Conservation (phyloP, 306 rosid species). For the Ormosia semicastrata region DNA sequence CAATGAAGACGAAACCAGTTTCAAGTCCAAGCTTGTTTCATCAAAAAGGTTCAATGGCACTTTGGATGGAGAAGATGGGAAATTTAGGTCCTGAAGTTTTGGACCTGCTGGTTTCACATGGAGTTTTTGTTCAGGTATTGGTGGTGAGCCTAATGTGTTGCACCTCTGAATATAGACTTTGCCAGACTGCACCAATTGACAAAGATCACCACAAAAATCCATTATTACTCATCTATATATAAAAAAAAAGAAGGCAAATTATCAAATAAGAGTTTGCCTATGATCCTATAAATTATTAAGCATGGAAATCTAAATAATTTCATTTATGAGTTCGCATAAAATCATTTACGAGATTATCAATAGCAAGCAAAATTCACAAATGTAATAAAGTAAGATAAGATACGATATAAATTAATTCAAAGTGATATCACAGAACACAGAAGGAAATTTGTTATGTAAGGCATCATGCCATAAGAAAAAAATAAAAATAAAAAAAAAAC, state of each 20-base stretch:
- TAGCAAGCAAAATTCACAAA: not conserved
- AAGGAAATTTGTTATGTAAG: not conserved
- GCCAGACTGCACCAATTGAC: constrained; percentile 69
- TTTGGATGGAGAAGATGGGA: constrained; percentile 64
- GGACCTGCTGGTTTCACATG: constrained; percentile 45
- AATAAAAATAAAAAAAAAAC: not conserved
- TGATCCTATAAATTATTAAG: not conserved
- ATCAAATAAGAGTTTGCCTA: not conserved
- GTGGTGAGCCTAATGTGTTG: constrained; percentile 36
- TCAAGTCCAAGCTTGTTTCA: constrained; percentile 68
- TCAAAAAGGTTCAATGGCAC: constrained; percentile 61
- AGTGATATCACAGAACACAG: not conserved
- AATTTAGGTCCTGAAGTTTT: constrained; percentile 68
- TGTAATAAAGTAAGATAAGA: not conserved
- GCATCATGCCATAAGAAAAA: not conserved
- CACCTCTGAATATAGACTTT: constrained; percentile 77
- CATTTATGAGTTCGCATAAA: not conserved
- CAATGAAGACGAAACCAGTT: constrained; percentile 49
- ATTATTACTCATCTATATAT: not conserved
- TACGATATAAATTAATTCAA: not conserved
- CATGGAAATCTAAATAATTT: not conserved
- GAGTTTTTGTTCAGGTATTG: constrained; percentile 35
- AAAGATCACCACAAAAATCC: not conserved
- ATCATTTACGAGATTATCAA: not conserved
- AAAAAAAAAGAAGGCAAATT: not conserved